Conservation (phyloP, 345 rosid species). For the Salix suchowensis region DNA sequence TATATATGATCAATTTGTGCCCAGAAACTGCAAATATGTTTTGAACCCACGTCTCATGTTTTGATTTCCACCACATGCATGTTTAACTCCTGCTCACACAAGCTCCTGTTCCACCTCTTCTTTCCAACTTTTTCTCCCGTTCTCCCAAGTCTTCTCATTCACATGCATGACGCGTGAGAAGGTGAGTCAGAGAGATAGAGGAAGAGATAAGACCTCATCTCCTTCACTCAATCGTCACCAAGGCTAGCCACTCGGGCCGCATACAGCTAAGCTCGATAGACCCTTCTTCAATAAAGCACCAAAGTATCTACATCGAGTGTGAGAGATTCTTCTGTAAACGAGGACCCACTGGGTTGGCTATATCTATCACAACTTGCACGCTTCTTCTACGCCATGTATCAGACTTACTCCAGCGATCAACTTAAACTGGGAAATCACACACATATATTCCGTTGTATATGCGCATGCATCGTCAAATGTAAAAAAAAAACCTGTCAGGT, state of each 20-base stretch:
- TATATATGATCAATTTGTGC: not conserved
- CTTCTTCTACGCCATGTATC: not conserved
- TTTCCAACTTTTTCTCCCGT: not conserved
- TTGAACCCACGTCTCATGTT: not conserved
- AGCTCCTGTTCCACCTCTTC: not conserved
- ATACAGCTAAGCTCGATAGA: constrained; percentile 28
- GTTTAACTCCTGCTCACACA: not conserved
- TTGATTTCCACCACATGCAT: not conserved
- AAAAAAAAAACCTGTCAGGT: not conserved
- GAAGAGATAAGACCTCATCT: constrained; percentile 42
- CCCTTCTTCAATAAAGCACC: constrained; percentile 21
- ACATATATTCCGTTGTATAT: not conserved
- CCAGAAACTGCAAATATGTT: not conserved
- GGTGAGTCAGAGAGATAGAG: not conserved
- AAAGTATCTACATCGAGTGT: constrained; percentile 25
- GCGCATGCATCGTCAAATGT: not conserved
- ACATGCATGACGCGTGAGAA: not conserved
- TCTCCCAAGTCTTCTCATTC: not conserved
- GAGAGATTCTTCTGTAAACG: constrained; percentile 12
- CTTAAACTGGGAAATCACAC: not conserved
- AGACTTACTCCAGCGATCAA: not conserved
- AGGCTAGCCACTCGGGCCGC: constrained; percentile 14
- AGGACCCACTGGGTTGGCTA: constrained; percentile 3
- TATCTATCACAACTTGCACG: not conserved
- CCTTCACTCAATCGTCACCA: constrained; percentile 43